Evolutionary conservation across 371 early-diverging fungal species (phyloP).

Genomic region (Sporodiniella umbellata): DNA sequence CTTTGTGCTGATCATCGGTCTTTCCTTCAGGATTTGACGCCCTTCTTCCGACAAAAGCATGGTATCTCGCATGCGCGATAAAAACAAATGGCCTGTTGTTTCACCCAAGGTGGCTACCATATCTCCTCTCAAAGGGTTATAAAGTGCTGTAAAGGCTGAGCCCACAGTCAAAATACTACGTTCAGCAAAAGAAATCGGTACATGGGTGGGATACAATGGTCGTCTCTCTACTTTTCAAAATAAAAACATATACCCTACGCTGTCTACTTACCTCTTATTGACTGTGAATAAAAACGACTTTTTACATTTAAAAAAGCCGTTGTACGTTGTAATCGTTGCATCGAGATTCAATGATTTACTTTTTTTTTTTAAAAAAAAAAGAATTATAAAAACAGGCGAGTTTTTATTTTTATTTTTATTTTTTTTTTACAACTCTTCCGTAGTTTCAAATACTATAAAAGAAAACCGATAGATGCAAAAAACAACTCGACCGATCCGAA

Average conservation of each 20-base stretch:
- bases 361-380: no score
- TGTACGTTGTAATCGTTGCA: no score
- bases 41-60: slow-evolving; percentile 80
- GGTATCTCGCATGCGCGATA: slow-evolving; percentile 67
- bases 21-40: slow-evolving; percentile 76
- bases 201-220: slow-evolving; percentile 52
- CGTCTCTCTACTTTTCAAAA: neutral
- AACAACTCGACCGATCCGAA: neutral
- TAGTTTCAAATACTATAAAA: no score
- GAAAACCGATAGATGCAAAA: slow-evolving; percentile 1
- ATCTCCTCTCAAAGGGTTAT: slow-evolving; percentile 79
- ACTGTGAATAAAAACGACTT: no score
- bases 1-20: slow-evolving; percentile 71
- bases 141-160: slow-evolving; percentile 75
- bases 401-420: no score
- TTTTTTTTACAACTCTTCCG: no score
- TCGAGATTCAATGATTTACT: no score
- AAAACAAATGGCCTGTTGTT: slow-evolving; percentile 69
- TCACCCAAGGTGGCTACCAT: slow-evolving; percentile 94
- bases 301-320: no score
- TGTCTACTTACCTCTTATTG: neutral
- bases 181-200: slow-evolving; percentile 55
- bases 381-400: no score
- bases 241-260: neutral
- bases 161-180: slow-evolving; percentile 64